Conservation (phyloP, 1,139 yeast genomes). For the Petasospora rhodanensis region DNA sequence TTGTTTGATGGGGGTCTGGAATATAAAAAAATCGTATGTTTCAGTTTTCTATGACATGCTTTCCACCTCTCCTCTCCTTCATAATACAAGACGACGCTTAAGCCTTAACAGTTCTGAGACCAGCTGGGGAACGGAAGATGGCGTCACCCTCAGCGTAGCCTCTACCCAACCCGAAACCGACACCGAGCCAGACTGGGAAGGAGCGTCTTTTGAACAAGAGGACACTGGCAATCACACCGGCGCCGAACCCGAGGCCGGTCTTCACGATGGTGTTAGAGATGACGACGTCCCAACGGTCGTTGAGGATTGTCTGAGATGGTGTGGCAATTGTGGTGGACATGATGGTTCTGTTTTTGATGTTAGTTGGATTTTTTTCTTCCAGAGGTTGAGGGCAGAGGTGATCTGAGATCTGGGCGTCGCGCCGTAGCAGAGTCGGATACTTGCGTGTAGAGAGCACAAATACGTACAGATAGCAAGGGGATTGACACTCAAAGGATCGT, state of each 20-base stretch:
- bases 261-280: slow-evolving; percentile 91
- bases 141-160: slow-evolving; percentile 98
- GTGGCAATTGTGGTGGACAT: slow-evolving; percentile 30
- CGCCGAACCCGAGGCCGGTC: slow-evolving; percentile 97
- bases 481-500: no score
- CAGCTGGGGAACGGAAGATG: slow-evolving; percentile 79
- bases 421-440: no score
- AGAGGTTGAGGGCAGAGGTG: no score
- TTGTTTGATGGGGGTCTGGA: no score
- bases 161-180: slow-evolving; percentile 96
- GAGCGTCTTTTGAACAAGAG: slow-evolving; percentile 88
- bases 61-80: not conserved
- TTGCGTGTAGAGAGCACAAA: no score
- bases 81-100: slow-evolving; percentile 23
- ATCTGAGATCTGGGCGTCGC: no score
- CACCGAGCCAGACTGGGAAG: slow-evolving; percentile 95
- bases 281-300: slow-evolving; percentile 96
- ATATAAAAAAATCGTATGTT: slow-evolving; percentile 1
- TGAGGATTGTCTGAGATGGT: slow-evolving; percentile 66
- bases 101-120: slow-evolving; percentile 68
- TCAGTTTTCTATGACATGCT: not conserved
- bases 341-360: no score
- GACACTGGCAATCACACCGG: slow-evolving; percentile 93
- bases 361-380: no score
- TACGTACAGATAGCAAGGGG: no score